Percentiles rank a stretch among this genome's conserved stretches.
Evolutionary conservation across 2,329 filamentous ascomycete genomes (phyloP).

Genomic region (Lasiodiplodia sp.): DNA sequence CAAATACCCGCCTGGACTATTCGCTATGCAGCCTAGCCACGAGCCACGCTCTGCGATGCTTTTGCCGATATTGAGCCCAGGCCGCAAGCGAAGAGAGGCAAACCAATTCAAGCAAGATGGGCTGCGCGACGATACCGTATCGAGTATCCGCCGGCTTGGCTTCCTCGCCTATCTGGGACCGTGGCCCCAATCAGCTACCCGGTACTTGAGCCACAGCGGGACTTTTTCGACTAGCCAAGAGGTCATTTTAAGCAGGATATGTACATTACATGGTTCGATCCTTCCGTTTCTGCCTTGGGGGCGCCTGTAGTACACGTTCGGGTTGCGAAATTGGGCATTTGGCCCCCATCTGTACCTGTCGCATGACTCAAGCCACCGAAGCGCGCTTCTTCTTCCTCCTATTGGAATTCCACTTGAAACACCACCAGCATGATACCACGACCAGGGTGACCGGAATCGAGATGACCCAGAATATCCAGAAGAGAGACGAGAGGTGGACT

Average conservation of each 20-base stretch:
- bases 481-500: constrained; percentile 39
- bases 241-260: background rate
- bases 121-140: background rate
- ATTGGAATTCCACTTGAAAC: background rate
- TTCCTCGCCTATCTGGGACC: background rate
- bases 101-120: background rate
- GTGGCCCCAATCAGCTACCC: constrained; percentile 3
- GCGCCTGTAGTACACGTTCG: background rate
- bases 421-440: constrained; percentile 36
- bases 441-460: constrained; percentile 37
- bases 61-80: background rate
- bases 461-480: constrained; percentile 43
- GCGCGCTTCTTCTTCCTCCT: background rate
- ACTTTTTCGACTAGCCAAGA: background rate
- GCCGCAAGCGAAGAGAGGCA: background rate
- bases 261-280: background rate
- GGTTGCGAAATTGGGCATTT: background rate
- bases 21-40: background rate
- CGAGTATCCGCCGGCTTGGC: constrained; percentile 11
- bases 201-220: background rate
- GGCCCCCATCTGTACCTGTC: background rate
- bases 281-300: background rate
- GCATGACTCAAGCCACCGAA: background rate
- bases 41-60: background rate
- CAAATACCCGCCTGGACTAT: background rate